Evolutionary conservation across 306 rosid genomes (phyloP).

Genomic region (Rosa persica): DNA sequence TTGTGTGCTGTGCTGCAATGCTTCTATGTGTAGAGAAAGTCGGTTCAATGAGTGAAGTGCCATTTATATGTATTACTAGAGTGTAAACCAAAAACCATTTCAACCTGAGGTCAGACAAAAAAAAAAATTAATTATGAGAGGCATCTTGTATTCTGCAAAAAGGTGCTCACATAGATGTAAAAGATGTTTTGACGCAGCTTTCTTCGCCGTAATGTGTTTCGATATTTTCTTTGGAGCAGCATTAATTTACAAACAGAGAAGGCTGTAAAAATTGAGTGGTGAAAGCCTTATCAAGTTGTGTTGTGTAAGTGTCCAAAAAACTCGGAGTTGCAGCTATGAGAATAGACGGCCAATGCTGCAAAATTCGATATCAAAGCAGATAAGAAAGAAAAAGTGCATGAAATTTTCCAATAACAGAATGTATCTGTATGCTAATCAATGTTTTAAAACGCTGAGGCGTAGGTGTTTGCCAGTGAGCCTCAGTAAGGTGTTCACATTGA

Average conservation of each 20-base stretch:
- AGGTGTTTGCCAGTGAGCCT: no score
- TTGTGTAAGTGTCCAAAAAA: constrained; percentile 89
- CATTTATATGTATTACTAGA: constrained; percentile 1
- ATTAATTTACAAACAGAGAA: constrained; percentile 79
- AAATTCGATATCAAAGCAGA: constrained; percentile 23
- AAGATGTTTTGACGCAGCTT: background rate
- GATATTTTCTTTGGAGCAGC: constrained; percentile 18
- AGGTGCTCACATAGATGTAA: constrained; percentile 11
- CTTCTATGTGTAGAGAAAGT: background rate
- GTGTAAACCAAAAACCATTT: constrained; percentile 14
- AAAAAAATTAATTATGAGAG: background rate
- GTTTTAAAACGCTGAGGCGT: no score
- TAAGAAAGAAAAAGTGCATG: background rate
- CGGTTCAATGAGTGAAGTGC: background rate
- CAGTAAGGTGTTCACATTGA: no score
- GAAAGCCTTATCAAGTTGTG: constrained; percentile 94
- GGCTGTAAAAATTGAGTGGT: constrained; percentile 86
- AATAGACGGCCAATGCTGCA: constrained; percentile 87
- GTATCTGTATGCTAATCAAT: no score
- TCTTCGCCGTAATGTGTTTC: background rate
- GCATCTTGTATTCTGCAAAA: constrained; percentile 29
- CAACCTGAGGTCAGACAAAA: background rate
- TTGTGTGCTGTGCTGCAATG: background rate
- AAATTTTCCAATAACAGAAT: background rate
- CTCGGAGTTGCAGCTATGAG: constrained; percentile 74